Evolutionary conservation across 768 basidiomycete genomes (phyloP).

Genomic region (Cyclocybe aegerita): DNA sequence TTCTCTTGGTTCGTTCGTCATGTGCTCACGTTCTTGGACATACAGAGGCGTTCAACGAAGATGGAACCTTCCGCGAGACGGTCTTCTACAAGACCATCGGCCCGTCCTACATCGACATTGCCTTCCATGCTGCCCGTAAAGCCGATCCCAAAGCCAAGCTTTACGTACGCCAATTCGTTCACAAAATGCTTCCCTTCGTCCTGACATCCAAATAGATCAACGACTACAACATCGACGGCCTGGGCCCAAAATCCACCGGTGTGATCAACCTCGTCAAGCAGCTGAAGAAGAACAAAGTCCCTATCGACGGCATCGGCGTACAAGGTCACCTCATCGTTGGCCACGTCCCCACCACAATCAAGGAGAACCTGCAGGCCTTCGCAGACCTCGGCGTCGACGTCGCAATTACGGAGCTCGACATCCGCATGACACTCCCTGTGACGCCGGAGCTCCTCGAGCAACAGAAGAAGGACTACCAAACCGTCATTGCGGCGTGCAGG

Average conservation of each 20-base stretch:
- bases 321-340: conserved; percentile 60
- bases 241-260: conserved; percentile 50
- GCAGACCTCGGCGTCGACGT: conserved; percentile 60
- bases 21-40: conserved; percentile 2
- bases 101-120: conserved; percentile 42
- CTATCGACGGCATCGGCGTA: conserved; percentile 59
- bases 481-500: conserved; percentile 52
- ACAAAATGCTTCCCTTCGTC: no score
- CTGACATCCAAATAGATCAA: conserved; percentile 21
- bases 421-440: conserved; percentile 53
- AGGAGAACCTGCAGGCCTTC: conserved; percentile 47
- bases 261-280: conserved; percentile 48
- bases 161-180: conserved; percentile 33
- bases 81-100: conserved; percentile 52
- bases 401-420: conserved; percentile 66
- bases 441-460: conserved; percentile 44
- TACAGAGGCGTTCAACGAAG: conserved; percentile 52
- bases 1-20: neutral
- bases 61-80: conserved; percentile 51
- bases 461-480: conserved; percentile 54
- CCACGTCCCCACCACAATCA: conserved; percentile 43
- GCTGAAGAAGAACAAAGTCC: conserved; percentile 41
- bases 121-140: conserved; percentile 48
- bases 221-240: conserved; percentile 35
- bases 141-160: conserved; percentile 55